These are phyloP conservation scores for Solanum stenotomum DNA, from an alignment of 257 asterid genomes.

Conservation along the genomic window DNA sequence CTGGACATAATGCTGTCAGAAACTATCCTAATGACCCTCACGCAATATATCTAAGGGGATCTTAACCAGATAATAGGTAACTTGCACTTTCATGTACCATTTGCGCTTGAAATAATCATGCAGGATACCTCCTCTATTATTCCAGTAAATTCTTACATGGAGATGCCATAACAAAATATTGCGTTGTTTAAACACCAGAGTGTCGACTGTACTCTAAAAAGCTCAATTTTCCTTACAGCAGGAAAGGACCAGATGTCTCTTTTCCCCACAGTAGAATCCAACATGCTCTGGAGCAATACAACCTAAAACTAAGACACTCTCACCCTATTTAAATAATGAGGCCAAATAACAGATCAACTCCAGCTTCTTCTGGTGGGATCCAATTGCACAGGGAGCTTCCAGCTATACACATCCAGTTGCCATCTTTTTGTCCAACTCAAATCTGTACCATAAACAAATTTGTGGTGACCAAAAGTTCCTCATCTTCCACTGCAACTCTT, in stretches of 20 bases:
- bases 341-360: slow-evolving; percentile 3
- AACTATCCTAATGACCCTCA: not conserved
- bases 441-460: slow-evolving; percentile 27
- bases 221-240: slow-evolving; percentile 16
- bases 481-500: slow-evolving; percentile 2
- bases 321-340: slow-evolving; percentile 1
- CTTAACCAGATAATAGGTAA: not conserved
- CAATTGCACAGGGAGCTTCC: slow-evolving; percentile 8
- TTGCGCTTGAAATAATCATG: not conserved
- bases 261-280: not conserved
- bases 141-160: slow-evolving; percentile 8
- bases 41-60: not conserved
- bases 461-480: slow-evolving; percentile 17
- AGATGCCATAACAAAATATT: not conserved
- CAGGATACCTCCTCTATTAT: slow-evolving; percentile 2
- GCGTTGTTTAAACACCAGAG: not conserved
- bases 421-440: slow-evolving; percentile 18
- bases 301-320: not conserved
- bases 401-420: slow-evolving; percentile 10
- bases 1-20: not conserved
- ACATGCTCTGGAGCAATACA: not conserved
- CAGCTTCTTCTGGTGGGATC: not conserved
- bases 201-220: not conserved
- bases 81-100: not conserved
- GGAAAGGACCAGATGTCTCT: not conserved